Conservation (phyloP, 306 rosid species). For the Canavalia gladiata region DNA sequence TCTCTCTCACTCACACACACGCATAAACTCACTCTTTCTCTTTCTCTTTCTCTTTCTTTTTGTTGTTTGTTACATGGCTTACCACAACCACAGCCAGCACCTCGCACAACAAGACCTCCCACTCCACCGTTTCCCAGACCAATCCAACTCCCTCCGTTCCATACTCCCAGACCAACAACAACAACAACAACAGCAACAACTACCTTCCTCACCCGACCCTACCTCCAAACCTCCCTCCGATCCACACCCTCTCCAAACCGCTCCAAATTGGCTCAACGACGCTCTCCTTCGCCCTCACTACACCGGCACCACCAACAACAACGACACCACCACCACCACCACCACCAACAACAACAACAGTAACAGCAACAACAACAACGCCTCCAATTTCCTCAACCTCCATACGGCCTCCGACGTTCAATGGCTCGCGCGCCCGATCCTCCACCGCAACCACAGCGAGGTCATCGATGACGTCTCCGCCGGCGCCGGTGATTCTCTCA, state of each 20-base stretch:
- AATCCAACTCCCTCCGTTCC: slow-evolving; percentile 45
- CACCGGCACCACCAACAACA: slow-evolving; percentile 38
- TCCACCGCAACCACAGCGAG: slow-evolving; percentile 74
- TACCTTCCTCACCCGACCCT: slow-evolving; percentile 62
- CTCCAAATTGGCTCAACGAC: slow-evolving; percentile 89
- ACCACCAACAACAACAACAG: not conserved
- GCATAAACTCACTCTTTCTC: not conserved
- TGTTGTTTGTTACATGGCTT: slow-evolving; percentile 60
- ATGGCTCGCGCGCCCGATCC: slow-evolving; percentile 87
- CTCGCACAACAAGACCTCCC: slow-evolving; percentile 72
- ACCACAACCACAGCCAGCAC: slow-evolving; percentile 74
- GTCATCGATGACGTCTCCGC: slow-evolving; percentile 63
- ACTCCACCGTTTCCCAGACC: slow-evolving; percentile 76
- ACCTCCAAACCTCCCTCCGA: slow-evolving; percentile 56
- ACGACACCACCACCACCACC: not conserved
- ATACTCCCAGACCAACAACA: slow-evolving; percentile 54
- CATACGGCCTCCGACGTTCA: slow-evolving; percentile 70
- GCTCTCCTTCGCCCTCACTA: slow-evolving; percentile 76
- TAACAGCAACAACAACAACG: slow-evolving; percentile 1
- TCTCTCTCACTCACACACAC: not conserved
- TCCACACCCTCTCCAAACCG: slow-evolving; percentile 65
- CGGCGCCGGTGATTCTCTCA: slow-evolving; percentile 51
- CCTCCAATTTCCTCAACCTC: slow-evolving; percentile 76
- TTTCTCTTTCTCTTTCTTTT: not conserved
- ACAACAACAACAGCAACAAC: slow-evolving; percentile 35